Base-by-base conservation (phyloP, 768 basidiomycete genomes). In the Agaricus subrufescens region DNA sequence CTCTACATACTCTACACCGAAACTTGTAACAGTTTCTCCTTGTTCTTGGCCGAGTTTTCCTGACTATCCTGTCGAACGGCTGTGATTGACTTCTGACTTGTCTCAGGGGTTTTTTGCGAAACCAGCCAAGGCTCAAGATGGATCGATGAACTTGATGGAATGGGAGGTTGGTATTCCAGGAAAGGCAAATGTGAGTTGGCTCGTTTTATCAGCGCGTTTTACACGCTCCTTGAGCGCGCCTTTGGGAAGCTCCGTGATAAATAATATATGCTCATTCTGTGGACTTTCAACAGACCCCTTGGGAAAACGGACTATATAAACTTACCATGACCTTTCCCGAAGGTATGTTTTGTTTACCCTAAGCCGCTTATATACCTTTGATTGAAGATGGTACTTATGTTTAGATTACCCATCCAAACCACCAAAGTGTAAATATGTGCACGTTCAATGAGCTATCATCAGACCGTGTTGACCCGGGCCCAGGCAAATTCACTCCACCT, bases 131-230 rank as follows among this genome's bases (percentile, higher is more conserved):
- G 81, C 86, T 19, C 67, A 84, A 25, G 97, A 99, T 73, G 94
- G 96, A 15, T 89, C 94, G 2, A 87, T 98, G 85, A 95, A 98
- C 71, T 77, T 99, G 47, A 85, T 98, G 84, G 86, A 93, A 69
- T 99, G 97, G 97, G 97, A 98, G 69, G 94, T 97, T 2, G 97
- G 97, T 25, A 98, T 99, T 63, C 97, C 97, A 15, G 97, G 97
- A 29, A 98, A 97, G 73, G 60, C 79, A 48, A 79, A 79, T 58
- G 97, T 97, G 71, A 73, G 91, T 81, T 31, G 47, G 40, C 53
- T 53, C 25, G 15, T 54, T 62, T 40, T 46, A 30, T 19, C 27
- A 27, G n/a, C 52, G 49, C 46, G 53, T 59, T 47, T 43, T 50
- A 62, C 60, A 58, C 65, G 61, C 62, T 39, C 27, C 8, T 34